Percentiles rank a stretch among this genome's conserved stretches.
phyloP scores from a whole-genome alignment of 371 early-diverging fungal species.

The Quaeritorhiza haematococci region DNA sequence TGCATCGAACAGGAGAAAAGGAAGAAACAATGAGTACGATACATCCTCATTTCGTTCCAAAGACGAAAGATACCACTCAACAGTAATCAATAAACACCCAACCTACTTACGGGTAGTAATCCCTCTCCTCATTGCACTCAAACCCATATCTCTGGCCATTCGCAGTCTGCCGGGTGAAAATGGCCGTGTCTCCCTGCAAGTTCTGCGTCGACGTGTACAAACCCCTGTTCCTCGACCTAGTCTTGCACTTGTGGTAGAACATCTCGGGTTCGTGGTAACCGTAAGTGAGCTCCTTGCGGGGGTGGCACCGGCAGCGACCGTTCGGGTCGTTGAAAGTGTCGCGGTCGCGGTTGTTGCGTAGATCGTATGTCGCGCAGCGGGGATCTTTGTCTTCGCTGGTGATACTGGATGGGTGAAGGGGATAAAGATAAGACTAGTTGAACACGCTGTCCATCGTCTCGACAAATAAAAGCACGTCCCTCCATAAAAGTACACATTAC shows the following conservation, averaged over 20 bases:
- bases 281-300: conserved; percentile 6
- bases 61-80: no score
- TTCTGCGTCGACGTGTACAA: conserved; percentile 30
- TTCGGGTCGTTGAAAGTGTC: not conserved
- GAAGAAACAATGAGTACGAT: no score
- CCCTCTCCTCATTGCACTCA: conserved; percentile 38
- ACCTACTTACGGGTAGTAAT: conserved; percentile 31
- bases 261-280: conserved; percentile 29
- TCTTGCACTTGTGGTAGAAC: conserved; percentile 21
- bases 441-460: no score
- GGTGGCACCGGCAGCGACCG: not conserved
- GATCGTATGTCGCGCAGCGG: not conserved
- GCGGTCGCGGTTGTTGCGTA: not conserved
- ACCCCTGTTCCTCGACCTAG: conserved; percentile 23
- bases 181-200: conserved; percentile 23
- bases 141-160: conserved; percentile 27
- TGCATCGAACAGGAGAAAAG: no score
- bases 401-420: not conserved
- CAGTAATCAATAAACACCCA: no score
- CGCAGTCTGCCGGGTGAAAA: conserved; percentile 28
- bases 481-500: no score
- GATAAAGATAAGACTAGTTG: no score
- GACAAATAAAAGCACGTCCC: no score
- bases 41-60: no score
- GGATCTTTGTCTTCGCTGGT: not conserved